Evolutionary conservation across 306 rosid genomes (phyloP), one percentile per base, ranked within the genome.

Genomic region (Canavalia ensiformis): DNA sequence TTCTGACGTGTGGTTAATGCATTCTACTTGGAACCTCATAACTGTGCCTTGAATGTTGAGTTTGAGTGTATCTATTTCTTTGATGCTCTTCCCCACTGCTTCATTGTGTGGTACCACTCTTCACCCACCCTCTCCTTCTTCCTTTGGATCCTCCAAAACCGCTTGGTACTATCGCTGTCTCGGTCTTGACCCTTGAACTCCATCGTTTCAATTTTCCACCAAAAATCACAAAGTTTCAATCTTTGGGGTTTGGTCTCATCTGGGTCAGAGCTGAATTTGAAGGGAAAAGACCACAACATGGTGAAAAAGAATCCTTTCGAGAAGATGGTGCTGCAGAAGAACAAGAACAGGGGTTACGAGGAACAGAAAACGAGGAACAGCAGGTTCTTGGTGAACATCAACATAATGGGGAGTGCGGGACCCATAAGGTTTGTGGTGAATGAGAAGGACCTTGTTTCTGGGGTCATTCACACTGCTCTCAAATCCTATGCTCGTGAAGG

Each of bases 401-500:
- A 88, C 39, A 90, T 92, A 51, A 59, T 87, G 8, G 97, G 98
- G 13, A 94, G 98, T 64, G 90, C 97, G 5, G 98, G 98, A 13
- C 98, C 97, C 13, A 80, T 94, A 83, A 89, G 97, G 4, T 92
- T 92, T 35, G 94, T 94, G 41, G 97, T 91, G 44, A 87, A 77
- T 35, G 92, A 92, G 87, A 76, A 86, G 39, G 93, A 90, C 28
- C 86, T 88, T 50, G 90, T 94, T 49, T 91, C 94, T 25, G 87
- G 82, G 2, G 94, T 94, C 11, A 94, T 91, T 55, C 90, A 88
- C 13, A 91, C 90, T 45, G 90, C 91, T 13, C 84, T 94, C 55
- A 94, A 94, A 84, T 89, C 88, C 5, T 94, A 92, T 73, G 97
- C 98, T 0, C 90, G 97, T 3, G 94, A 94, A 88, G 98, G 95